Evolutionary conservation across 805 yeast genomes (phyloP).

Genomic region (Ogataea ramenticola): DNA sequence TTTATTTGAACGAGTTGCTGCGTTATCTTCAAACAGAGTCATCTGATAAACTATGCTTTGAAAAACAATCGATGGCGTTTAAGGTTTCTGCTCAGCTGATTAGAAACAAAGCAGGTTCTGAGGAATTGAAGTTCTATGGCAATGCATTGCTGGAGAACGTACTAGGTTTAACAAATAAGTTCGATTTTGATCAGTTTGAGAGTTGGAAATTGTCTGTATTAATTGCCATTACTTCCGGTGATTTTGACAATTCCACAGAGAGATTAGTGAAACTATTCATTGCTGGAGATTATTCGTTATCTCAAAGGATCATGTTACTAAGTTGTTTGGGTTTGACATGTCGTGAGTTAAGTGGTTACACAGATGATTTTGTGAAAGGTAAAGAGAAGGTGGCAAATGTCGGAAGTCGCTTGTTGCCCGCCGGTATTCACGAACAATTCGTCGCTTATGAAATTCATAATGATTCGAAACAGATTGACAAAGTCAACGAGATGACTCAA

Average conservation of each 20-base stretch:
- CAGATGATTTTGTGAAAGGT: constrained; percentile 40
- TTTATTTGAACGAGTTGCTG: constrained; percentile 69
- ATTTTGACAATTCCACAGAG: constrained; percentile 33
- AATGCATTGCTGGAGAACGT: constrained; percentile 44
- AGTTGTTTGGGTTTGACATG: constrained; percentile 66
- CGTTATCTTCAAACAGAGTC: constrained; percentile 43
- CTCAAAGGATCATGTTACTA: constrained; percentile 63
- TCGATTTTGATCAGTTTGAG: constrained; percentile 53
- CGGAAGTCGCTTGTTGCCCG: constrained; percentile 35
- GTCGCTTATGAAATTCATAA: constrained; percentile 13
- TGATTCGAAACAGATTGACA: neutral
- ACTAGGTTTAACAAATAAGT: constrained; percentile 48
- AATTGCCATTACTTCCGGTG: constrained; percentile 54
- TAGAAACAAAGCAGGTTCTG: constrained; percentile 55
- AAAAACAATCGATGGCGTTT: constrained; percentile 44
- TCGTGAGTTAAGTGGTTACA: constrained; percentile 59
- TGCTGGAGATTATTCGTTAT: constrained; percentile 74
- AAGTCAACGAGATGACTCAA: constrained; percentile 4
- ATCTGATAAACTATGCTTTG: constrained; percentile 39
- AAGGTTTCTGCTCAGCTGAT: constrained; percentile 50
- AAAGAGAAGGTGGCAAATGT: constrained; percentile 24
- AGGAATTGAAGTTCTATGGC: constrained; percentile 55
- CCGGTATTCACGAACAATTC: constrained; percentile 37
- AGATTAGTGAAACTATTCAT: constrained; percentile 42
- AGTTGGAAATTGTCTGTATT: constrained; percentile 56